Conservation (phyloP, 1,284 basidiomycete species). For the Cutaneotrichosporon cutaneum region DNA sequence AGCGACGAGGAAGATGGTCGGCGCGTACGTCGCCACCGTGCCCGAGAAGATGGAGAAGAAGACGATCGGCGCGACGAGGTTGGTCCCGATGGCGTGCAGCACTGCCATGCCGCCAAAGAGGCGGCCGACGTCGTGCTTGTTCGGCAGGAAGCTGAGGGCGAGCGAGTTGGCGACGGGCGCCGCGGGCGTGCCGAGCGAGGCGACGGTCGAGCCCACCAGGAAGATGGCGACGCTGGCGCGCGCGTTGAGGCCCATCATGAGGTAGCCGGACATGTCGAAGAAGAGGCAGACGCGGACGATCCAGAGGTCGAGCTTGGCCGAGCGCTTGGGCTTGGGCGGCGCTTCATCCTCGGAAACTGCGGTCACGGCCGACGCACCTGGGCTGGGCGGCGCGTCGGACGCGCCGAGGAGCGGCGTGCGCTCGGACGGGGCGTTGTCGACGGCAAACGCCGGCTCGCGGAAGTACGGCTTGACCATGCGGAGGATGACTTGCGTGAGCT, state of each 20-base stretch:
- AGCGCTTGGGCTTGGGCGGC: conserved; percentile 27
- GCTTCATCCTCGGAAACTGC: conserved; percentile 4
- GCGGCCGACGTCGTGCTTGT: conserved; percentile 42
- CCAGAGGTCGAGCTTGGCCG: conserved; percentile 45
- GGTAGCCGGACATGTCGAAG: conserved; percentile 62
- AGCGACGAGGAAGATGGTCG: conserved; percentile 44
- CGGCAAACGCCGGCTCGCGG: conserved; percentile 12
- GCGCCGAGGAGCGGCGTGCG: conserved; percentile 13
- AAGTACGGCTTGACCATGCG: conserved; percentile 47
- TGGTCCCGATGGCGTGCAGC: conserved; percentile 41
- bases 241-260: conserved; percentile 53
- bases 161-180: conserved; percentile 47
- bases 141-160: conserved; percentile 45
- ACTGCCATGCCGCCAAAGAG: conserved; percentile 51
- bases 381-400: not conserved
- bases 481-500: conserved; percentile 36
- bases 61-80: conserved; percentile 45
- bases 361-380: not conserved
- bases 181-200: conserved; percentile 40
- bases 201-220: conserved; percentile 34
- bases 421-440: conserved; percentile 14
- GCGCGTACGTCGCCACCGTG: conserved; percentile 44
- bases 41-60: conserved; percentile 44
- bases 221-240: conserved; percentile 28
- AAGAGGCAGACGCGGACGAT: conserved; percentile 45